Conservation (phyloP, 352 stramenopile genomes). For the Aphanomyces cochlioides region DNA sequence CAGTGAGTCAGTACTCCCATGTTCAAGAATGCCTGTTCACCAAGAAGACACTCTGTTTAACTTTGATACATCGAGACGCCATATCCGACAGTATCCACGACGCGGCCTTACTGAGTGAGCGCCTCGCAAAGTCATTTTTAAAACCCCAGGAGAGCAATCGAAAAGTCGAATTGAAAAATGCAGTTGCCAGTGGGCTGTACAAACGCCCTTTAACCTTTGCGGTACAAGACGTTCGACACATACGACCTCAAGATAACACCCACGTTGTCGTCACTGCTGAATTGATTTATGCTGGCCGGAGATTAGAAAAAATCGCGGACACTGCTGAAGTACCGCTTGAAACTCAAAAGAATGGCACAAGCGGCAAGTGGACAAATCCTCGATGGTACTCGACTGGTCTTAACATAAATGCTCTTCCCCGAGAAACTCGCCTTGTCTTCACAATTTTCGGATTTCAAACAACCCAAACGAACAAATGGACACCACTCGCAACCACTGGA, state of each 20-base stretch:
- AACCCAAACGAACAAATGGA: constrained; percentile 15
- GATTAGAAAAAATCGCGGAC: constrained; percentile 8
- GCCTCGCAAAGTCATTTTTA: not conserved
- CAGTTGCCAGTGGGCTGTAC: not conserved
- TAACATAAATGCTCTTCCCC: constrained; percentile 57
- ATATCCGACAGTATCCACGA: constrained; percentile 37
- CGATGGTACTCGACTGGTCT: constrained; percentile 77
- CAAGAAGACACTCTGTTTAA: constrained; percentile 81
- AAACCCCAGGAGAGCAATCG: not conserved
- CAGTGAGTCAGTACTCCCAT: constrained; percentile 86
- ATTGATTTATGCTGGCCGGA: not conserved
- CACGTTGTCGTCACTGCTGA: constrained; percentile 10
- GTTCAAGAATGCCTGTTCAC: constrained; percentile 77
- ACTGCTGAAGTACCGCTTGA: not conserved
- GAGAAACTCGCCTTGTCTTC: constrained; percentile 72
- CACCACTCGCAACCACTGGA: constrained; percentile 36
- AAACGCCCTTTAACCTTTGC: not conserved
- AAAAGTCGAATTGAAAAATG: not conserved
- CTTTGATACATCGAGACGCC: constrained; percentile 48
- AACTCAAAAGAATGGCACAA: not conserved
- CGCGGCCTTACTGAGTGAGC: not conserved
- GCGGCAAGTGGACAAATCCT: constrained; percentile 61
- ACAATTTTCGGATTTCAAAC: constrained; percentile 73
- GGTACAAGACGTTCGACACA: not conserved
- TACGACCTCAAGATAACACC: not conserved